Percentiles rank a stretch among this genome's conserved stretches.
phyloP scores from a whole-genome alignment of 2,329 filamentous ascomycete species.

The Diaporthe eres region DNA sequence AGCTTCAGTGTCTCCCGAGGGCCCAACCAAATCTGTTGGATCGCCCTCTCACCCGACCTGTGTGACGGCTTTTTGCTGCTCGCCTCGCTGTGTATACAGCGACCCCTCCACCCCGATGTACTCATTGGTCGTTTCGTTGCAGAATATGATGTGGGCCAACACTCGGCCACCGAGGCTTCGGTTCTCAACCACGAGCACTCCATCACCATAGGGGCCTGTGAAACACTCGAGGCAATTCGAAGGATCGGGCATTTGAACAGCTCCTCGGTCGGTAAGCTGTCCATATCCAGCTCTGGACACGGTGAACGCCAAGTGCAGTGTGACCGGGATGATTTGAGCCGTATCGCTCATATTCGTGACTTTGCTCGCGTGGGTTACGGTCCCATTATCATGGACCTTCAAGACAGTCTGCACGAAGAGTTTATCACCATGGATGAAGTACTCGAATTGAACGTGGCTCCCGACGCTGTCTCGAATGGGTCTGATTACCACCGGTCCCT shows the following conservation, averaged over 20 bases:
- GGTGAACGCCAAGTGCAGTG: constrained; percentile 37
- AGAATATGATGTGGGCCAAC: not conserved
- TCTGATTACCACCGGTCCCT: constrained; percentile 30
- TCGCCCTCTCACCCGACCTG: not conserved
- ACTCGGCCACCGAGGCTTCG: constrained; percentile 24
- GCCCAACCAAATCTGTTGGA: not conserved
- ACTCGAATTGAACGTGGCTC: constrained; percentile 33
- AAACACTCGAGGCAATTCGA: constrained; percentile 27
- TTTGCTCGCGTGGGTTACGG: constrained; percentile 38
- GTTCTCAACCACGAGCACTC: constrained; percentile 38
- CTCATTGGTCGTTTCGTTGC: not conserved
- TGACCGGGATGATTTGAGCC: constrained; percentile 14
- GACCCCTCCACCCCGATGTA: not conserved
- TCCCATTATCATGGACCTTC: constrained; percentile 34
- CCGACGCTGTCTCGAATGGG: constrained; percentile 32
- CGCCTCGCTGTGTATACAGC: not conserved
- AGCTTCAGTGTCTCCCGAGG: constrained; percentile 25
- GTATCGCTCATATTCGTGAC: constrained; percentile 33
- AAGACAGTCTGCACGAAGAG: constrained; percentile 30
- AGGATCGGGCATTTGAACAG: constrained; percentile 39
- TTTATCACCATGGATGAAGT: not conserved
- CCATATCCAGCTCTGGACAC: constrained; percentile 45
- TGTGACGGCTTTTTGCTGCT: constrained; percentile 3
- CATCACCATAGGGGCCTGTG: not conserved
- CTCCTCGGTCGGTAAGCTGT: constrained; percentile 44